Percentiles rank a stretch among this genome's conserved stretches.
Conservation (phyloP, 2,329 filamentous ascomycete genomes). For the Raffaelea deltoideospora region DNA sequence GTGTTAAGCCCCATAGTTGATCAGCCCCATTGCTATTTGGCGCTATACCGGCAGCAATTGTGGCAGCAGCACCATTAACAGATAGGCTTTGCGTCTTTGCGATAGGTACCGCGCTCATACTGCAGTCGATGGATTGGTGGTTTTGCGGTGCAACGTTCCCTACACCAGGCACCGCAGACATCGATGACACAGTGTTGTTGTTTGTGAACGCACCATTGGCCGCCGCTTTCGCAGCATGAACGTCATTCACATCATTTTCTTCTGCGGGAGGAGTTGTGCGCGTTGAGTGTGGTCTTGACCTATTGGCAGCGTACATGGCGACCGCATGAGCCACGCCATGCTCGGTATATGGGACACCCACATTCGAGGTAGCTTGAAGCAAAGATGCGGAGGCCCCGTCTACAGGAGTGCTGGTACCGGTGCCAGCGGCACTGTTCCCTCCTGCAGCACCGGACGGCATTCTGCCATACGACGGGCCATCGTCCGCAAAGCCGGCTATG, state of each 20-base stretch:
- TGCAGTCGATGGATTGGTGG: too few relatives aligned
- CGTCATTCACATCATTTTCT: not conserved
- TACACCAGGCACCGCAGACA: too few relatives aligned
- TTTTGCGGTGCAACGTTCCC: too few relatives aligned
- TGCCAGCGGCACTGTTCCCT: too few relatives aligned
- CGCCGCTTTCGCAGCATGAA: too few relatives aligned
- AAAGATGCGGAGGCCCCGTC: constrained; percentile 10
- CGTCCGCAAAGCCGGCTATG: constrained; percentile 19
- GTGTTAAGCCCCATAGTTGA: constrained; percentile 24
- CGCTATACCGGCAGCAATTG: too few relatives aligned
- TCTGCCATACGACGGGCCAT: constrained; percentile 31
- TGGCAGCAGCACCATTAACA: too few relatives aligned
- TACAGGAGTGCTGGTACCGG: constrained; percentile 5
- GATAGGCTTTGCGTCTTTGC: too few relatives aligned
- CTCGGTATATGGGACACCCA: constrained; percentile 10
- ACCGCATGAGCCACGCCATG: constrained; percentile 9
- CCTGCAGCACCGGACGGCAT: constrained; percentile 4
- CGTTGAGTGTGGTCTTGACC: constrained; percentile 12
- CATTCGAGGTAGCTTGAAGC: constrained; percentile 10
- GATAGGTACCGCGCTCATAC: too few relatives aligned
- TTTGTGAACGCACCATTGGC: too few relatives aligned
- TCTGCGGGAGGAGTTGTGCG: constrained; percentile 39
- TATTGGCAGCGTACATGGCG: constrained; percentile 6
- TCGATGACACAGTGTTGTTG: too few relatives aligned
- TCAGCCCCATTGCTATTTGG: too few relatives aligned